These are phyloP conservation scores for Gnomoniopsis sp. DNA, from an alignment of 2,329 filamentous ascomycete species.

Conservation along the genomic window DNA sequence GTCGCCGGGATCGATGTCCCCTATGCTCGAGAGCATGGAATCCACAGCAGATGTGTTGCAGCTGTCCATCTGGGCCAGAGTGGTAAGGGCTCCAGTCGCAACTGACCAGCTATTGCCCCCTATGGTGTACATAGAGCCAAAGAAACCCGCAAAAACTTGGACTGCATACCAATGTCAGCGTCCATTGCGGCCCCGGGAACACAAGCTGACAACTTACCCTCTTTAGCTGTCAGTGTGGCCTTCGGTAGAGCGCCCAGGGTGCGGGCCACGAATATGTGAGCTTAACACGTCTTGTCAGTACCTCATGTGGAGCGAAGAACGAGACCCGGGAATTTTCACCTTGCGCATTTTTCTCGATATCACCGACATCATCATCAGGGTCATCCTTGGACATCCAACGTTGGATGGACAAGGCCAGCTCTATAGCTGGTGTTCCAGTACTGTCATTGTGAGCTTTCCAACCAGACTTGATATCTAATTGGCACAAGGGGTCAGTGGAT, in stretches of 20 bases:
- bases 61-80: constrained; percentile 8
- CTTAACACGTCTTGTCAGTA: constrained; percentile 29
- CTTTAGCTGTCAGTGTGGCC: constrained; percentile 20
- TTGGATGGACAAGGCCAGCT: constrained; percentile 8
- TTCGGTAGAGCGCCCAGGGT: constrained; percentile 48
- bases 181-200: not conserved
- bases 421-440: not conserved
- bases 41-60: constrained; percentile 10
- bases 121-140: constrained; percentile 15
- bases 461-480: not conserved
- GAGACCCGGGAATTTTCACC: not conserved
- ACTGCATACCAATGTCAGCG: not conserved
- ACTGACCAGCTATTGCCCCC: constrained; percentile 9
- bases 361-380: not conserved
- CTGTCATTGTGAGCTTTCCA: constrained; percentile 1
- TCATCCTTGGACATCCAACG: constrained; percentile 1
- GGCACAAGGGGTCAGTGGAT: not conserved
- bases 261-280: constrained; percentile 53
- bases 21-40: constrained; percentile 7
- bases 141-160: constrained; percentile 4
- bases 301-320: not conserved
- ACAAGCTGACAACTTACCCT: not conserved
- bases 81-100: constrained; percentile 14
- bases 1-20: constrained; percentile 3
- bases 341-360: constrained; percentile 5